Evolutionary conservation across 1,284 basidiomycete genomes (phyloP).

Genomic region (Pseudozyma flocculosa): DNA sequence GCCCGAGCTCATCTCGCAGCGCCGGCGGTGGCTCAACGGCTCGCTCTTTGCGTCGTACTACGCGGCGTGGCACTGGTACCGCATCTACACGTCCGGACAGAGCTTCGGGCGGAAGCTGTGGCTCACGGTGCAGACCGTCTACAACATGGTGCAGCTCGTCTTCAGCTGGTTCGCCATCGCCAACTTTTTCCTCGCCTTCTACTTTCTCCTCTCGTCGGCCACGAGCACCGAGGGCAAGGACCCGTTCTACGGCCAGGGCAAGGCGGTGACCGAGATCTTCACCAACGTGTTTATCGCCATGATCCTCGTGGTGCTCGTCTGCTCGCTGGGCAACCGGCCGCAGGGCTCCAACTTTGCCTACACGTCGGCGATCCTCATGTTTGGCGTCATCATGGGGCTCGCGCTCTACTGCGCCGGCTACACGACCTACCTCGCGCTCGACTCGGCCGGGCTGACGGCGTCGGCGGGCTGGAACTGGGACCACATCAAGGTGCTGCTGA

Average conservation of each 20-base stretch:
- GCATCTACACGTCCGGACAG: constrained; percentile 52
- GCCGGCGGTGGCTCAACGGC: constrained; percentile 55
- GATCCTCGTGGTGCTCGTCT: constrained; percentile 52
- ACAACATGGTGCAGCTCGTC: constrained; percentile 48
- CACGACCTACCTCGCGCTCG: constrained; percentile 45
- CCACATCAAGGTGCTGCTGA: constrained; percentile 27
- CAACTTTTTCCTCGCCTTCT: constrained; percentile 50
- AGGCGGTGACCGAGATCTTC: constrained; percentile 46
- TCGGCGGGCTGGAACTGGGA: constrained; percentile 12
- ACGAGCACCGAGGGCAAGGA: constrained; percentile 21
- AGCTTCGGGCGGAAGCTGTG: constrained; percentile 43
- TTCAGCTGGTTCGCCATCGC: constrained; percentile 54
- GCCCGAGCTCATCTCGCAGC: constrained; percentile 53
- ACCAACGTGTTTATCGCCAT: constrained; percentile 55
- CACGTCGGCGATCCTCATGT: constrained; percentile 46
- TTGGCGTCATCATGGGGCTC: constrained; percentile 47
- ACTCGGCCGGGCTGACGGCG: constrained; percentile 19
- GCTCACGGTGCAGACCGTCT: constrained; percentile 52
- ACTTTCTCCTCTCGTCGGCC: constrained; percentile 43
- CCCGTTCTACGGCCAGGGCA: constrained; percentile 30
- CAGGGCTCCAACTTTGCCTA: constrained; percentile 51
- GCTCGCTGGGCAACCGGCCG: constrained; percentile 56
- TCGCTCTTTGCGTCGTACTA: constrained; percentile 52
- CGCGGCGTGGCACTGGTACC: constrained; percentile 49
- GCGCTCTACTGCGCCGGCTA: constrained; percentile 46